Conservation (phyloP, 2,329 filamentous ascomycete genomes). For the Cladorrhinum sp. region DNA sequence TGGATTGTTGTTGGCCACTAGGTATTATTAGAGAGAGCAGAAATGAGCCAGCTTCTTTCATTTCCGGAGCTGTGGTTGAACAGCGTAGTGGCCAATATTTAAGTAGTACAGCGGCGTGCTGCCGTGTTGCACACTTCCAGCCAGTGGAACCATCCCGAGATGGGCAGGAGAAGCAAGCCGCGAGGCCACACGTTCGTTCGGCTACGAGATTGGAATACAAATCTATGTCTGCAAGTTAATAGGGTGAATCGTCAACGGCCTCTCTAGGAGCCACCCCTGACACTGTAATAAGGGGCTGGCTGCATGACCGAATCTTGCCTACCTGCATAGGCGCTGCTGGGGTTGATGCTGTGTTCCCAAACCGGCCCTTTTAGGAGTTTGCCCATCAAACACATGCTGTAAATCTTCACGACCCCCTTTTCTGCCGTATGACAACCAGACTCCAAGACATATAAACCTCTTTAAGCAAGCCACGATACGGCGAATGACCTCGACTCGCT, state of each 20-base stretch:
- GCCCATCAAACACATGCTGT: not conserved
- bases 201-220: not conserved
- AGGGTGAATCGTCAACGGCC: not conserved
- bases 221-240: not conserved
- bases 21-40: no score
- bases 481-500: not conserved
- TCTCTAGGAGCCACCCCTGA: not conserved
- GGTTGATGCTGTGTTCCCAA: slow-evolving; percentile 2
- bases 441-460: not conserved
- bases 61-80: not conserved
- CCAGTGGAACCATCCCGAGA: not conserved
- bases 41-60: not conserved
- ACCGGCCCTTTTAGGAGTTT: slow-evolving; percentile 7
- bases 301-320: slow-evolving; percentile 15
- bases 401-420: not conserved
- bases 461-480: not conserved
- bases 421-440: not conserved
- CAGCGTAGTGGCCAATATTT: not conserved
- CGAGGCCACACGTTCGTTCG: not conserved
- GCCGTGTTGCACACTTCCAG: not conserved
- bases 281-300: slow-evolving; percentile 4
- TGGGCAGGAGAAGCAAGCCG: not conserved
- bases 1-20: no score
- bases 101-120: not conserved
- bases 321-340: slow-evolving; percentile 1